phyloP scores from a whole-genome alignment of 1,139 yeast genomes.

The Debaryomyces singareniensis region DNA sequence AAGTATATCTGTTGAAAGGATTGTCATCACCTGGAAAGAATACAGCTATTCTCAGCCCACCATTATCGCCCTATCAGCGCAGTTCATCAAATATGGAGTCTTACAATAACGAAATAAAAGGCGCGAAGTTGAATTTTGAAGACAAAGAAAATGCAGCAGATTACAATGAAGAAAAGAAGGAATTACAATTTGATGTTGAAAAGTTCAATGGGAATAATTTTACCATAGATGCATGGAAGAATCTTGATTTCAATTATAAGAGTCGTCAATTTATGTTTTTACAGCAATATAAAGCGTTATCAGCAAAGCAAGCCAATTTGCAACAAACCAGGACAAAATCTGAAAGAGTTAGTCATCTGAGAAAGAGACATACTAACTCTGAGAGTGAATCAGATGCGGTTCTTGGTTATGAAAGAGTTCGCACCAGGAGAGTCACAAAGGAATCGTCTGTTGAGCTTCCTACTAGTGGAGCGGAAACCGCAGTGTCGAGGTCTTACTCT shows the following conservation, averaged over 20 bases:
- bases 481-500: slow-evolving; percentile 10
- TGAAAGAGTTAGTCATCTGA: slow-evolving; percentile 9
- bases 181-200: slow-evolving; percentile 17
- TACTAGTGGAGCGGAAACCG: slow-evolving; percentile 4
- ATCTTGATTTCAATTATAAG: slow-evolving; percentile 38
- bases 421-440: slow-evolving; percentile 53
- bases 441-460: slow-evolving; percentile 18
- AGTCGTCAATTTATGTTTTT: slow-evolving; percentile 43
- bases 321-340: slow-evolving; percentile 20
- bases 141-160: slow-evolving; percentile 5
- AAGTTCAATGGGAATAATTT: slow-evolving; percentile 41
- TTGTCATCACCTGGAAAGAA: slow-evolving; percentile 3
- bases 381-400: slow-evolving; percentile 27
- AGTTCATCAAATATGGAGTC: slow-evolving; percentile 8
- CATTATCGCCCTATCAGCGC: slow-evolving; percentile 55
- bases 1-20: neutral
- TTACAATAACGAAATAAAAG: slow-evolving; percentile 4
- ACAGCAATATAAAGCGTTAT: slow-evolving; percentile 37
- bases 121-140: neutral
- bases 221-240: slow-evolving; percentile 47
- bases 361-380: slow-evolving; percentile 7
- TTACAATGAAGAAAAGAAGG: neutral
- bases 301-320: slow-evolving; percentile 12
- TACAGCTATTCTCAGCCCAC: slow-evolving; percentile 52
- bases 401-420: slow-evolving; percentile 38